These are phyloP conservation scores for Pseudocercospora musae DNA, from an alignment of 2,329 filamentous ascomycete species.

Conservation along the genomic window DNA sequence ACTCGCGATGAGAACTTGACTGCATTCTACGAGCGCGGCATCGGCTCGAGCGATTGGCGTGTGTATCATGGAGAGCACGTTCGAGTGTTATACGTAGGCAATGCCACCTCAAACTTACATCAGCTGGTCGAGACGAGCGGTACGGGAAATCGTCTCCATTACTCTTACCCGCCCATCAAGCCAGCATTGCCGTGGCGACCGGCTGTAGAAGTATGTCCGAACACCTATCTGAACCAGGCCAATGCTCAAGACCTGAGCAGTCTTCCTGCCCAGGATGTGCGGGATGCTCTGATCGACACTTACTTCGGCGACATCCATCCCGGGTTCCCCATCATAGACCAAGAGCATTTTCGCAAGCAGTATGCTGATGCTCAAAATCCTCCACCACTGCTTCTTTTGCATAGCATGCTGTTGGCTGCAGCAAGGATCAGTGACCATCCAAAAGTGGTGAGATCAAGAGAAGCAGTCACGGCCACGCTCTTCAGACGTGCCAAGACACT, in stretches of 20 bases:
- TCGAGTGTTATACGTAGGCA: conserved; percentile 11
- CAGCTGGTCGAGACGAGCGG: conserved; percentile 8
- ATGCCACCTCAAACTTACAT: conserved; percentile 6
- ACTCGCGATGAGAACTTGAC: conserved; percentile 9
- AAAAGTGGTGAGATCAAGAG: conserved; percentile 4
- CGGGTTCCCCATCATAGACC: conserved; percentile 15
- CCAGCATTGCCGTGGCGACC: conserved; percentile 10
- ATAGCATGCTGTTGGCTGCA: conserved; percentile 13
- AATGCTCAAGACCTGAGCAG: conserved; percentile 7
- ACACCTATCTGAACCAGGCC: conserved; percentile 7
- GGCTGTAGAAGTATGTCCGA: not conserved
- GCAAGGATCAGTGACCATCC: conserved; percentile 11
- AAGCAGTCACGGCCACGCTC: conserved; percentile 8
- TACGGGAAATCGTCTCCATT: conserved; percentile 4
- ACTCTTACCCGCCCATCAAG: conserved; percentile 14
- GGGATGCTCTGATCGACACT: conserved; percentile 13
- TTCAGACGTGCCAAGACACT: conserved; percentile 12
- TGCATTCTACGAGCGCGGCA: conserved; percentile 13
- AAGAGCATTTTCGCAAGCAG: not conserved
- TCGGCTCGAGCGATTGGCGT: conserved; percentile 4
- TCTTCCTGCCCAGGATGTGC: conserved; percentile 8
- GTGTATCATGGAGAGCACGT: conserved; percentile 11
- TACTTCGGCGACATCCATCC: conserved; percentile 17
- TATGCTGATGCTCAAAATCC: conserved; percentile 3
- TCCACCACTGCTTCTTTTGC: conserved; percentile 10